These are phyloP conservation scores for Berberis vulgaris DNA, from an alignment of 164 flowering plant genomes.

Conservation along the genomic window DNA sequence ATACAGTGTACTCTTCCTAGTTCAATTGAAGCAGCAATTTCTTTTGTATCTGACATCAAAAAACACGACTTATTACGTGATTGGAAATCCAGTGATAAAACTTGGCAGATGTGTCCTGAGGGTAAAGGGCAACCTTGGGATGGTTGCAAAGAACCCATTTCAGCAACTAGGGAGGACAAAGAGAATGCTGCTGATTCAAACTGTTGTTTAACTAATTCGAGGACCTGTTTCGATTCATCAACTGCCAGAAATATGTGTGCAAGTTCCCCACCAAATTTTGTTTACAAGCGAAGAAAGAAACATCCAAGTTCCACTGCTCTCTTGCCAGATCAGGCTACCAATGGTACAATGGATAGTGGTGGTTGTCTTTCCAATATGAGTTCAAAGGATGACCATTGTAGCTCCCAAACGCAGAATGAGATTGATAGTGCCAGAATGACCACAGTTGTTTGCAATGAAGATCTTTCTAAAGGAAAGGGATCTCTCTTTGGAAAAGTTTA, in stretches of 20 bases:
- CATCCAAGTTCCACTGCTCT: constrained; percentile 18
- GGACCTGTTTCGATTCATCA: constrained; percentile 29
- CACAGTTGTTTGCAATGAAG: constrained; percentile 12
- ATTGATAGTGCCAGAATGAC: constrained; percentile 12
- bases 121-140: constrained; percentile 16
- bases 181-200: constrained; percentile 4
- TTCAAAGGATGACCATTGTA: constrained; percentile 17
- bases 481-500: not conserved
- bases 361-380: constrained; percentile 22
- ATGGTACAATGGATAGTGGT: constrained; percentile 21
- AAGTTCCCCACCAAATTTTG: constrained; percentile 22
- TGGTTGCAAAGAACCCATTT: constrained; percentile 20
- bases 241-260: constrained; percentile 25
- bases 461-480: constrained; percentile 3
- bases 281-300: constrained; percentile 37
- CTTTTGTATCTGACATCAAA: constrained; percentile 27
- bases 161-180: constrained; percentile 3
- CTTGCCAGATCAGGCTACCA: constrained; percentile 11
- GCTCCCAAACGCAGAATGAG: constrained; percentile 14
- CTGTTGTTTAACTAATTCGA: constrained; percentile 10
- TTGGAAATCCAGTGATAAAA: constrained; percentile 31
- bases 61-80: constrained; percentile 24
- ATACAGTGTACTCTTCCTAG: constrained; percentile 33
- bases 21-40: constrained; percentile 29
- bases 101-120: constrained; percentile 28